Evolutionary conservation across 1,284 basidiomycete genomes (phyloP), one percentile per base, ranked within the genome.

Genomic region (Moesziomyces sp.): DNA sequence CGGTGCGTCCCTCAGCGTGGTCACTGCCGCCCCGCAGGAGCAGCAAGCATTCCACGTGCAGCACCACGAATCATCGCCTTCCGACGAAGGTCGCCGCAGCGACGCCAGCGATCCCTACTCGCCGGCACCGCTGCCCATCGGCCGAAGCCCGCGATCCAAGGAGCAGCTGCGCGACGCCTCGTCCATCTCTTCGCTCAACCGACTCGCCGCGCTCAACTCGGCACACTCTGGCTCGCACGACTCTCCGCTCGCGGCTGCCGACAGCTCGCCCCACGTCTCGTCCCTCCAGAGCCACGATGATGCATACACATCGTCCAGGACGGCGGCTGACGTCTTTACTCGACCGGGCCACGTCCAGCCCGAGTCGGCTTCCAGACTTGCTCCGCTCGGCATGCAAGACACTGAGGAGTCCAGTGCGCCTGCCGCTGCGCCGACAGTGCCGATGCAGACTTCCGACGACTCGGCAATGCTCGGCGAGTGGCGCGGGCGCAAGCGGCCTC

Each of bases 91-190:
- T 11, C 33, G 51, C 13, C 43, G 16, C 30, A 63, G 59, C 35
- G 55, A 58, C 14, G 55, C 52, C 19, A 63, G 59, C 45, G 66
- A 69, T 35, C 66, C 66, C 1, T 69, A 69, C 55, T 69, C 66
- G 44, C 66, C 59, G 5, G 66, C 66, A 4, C 66, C 66, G 23
- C 16, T 56, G 30, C 66, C 66, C 10, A 55, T 69, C 33, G 66
- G 66, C n/a, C 54, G 66, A 26, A 69, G 59, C 28, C 59, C 59
- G 18, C 55, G 66, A 13, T 69, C 66, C 18, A 62, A 63, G 40
- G 59, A 62, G 47, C 66, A 69, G 49, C 46, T 63, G 18, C 53
- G 59, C 13, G 58, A 60, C 23, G 65, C 65, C 1, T 58, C 59
- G 5, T 62, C 66, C 10, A 54, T 63, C 24, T 58, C 66, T 5